Base-by-base conservation (phyloP, 2,329 filamentous ascomycete genomes). In the Fusarium fracticaudum region DNA sequence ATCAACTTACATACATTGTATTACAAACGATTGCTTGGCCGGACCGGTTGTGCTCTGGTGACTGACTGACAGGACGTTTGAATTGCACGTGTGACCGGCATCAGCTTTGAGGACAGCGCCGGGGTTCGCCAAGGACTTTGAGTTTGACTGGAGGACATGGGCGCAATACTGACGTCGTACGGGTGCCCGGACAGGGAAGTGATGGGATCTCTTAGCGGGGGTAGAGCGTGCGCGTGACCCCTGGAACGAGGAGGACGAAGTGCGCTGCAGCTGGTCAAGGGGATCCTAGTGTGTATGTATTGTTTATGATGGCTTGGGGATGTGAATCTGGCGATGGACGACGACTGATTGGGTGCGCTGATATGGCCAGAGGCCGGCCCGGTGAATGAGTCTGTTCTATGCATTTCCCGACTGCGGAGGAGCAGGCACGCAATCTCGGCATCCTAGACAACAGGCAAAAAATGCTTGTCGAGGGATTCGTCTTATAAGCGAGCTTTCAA, bases 91-190 rank as follows among this genome's bases (percentile, higher is more conserved):
- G 60, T 72, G 58, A 69, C 68, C 69, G 69, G 72, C 60, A 75
- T 63, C 72, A 38, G 50, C 26, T 54, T 54, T 35, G 15, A 37
- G 45, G 22, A 64, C 22, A 41, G 38, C 33, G 22, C 71, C 73
- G 53, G 71, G 70, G 45, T 70, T 37, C 40, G 26, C 14, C 53
- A 53, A 61, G 45, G 45, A 24, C 53, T 61, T 37, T 51, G 35
- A 60, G 38, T 61, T 60, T 33, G 40, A 69, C 54, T 58, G 58
- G 48, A 67, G 31, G 57, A 40, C 47, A 64, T 40, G 57, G 48
- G 63, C 64, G 47, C 40, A 53, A 61, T 48, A 61, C 60, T 74
- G 72, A 73, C 72, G 72, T 73, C 72, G 72, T 53, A 64, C 60
- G 63, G 58, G 54, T 55, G 58, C 29, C 57, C 31, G 58, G 60